phyloP scores from a whole-genome alignment of 1,284 basidiomycete genomes.

The Leccinum pallidistipes region DNA sequence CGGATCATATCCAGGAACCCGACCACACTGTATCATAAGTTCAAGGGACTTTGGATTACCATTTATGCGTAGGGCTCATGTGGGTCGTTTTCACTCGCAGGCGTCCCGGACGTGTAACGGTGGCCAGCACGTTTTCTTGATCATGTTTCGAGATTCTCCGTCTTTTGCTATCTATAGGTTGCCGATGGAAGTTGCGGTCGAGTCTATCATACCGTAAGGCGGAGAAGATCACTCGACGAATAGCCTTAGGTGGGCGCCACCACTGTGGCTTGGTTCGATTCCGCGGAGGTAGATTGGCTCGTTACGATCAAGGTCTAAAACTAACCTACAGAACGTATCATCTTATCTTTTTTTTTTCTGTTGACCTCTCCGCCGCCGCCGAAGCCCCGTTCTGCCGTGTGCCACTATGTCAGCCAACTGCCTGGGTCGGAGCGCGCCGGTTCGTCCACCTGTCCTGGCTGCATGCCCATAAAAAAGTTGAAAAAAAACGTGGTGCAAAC shows the following conservation, averaged over 20 bases:
- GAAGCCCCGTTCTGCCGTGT: too few species aligned
- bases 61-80: conserved; percentile 2
- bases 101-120: conserved; percentile 1
- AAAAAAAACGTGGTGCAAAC: conserved; percentile 3
- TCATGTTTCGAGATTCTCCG: not conserved
- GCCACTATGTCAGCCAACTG: not conserved
- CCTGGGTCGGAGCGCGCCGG: conserved; percentile 6
- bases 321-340: conserved; percentile 15
- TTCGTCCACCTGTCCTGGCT: conserved; percentile 8
- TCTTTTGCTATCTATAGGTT: not conserved
- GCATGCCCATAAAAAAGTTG: not conserved
- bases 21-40: not conserved
- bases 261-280: conserved; percentile 7
- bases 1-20: conserved; percentile 22
- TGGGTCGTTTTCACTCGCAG: conserved; percentile 3
- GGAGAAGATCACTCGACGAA: conserved; percentile 8
- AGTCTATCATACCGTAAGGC: conserved; percentile 6
- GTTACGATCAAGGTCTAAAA: conserved; percentile 18
- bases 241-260: conserved; percentile 1
- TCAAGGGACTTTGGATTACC: not conserved
- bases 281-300: conserved; percentile 24
- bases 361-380: conserved; percentile 20
- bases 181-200: not conserved
- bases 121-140: conserved; percentile 10
- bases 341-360: conserved; percentile 24